A percentile compares a stretch with the other conserved stretches of the same genome.
These are phyloP conservation scores for Boletus speciosus DNA, from an alignment of 768 basidiomycete genomes.

Conservation along the genomic window DNA sequence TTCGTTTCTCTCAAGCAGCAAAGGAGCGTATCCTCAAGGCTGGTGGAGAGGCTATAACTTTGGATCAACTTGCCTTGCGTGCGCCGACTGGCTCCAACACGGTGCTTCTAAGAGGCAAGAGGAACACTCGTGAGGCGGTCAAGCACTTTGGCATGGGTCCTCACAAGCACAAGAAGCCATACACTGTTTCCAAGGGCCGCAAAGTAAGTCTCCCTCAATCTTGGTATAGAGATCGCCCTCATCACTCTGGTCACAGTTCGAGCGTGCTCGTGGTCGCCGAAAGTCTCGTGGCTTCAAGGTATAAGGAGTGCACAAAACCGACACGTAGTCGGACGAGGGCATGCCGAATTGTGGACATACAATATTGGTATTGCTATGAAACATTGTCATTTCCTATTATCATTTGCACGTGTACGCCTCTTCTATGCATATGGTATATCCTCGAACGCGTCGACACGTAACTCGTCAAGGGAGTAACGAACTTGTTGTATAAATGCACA, in stretches of 20 bases:
- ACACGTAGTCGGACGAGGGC: constrained; percentile 28
- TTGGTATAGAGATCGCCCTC: not conserved
- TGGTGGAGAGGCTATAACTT: constrained; percentile 90
- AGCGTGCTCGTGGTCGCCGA: constrained; percentile 97
- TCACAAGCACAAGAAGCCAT: constrained; percentile 98
- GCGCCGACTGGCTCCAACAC: constrained; percentile 96
- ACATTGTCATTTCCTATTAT: constrained; percentile 17
- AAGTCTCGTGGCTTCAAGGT: constrained; percentile 98
- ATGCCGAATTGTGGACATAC: constrained; percentile 30
- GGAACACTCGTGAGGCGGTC: constrained; percentile 90
- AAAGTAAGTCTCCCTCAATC: constrained; percentile 49
- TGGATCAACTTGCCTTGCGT: constrained; percentile 94
- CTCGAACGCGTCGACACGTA: constrained; percentile 5
- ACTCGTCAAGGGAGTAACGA: not conserved
- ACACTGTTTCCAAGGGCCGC: constrained; percentile 93
- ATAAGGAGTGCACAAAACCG: constrained; percentile 46
- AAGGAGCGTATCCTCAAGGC: constrained; percentile 94
- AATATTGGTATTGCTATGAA: constrained; percentile 30
- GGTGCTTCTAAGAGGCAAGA: constrained; percentile 86
- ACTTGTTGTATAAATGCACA: not conserved
- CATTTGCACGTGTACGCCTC: constrained; percentile 20
- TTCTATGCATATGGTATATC: constrained; percentile 26
- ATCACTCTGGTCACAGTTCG: constrained; percentile 57
- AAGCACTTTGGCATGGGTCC: constrained; percentile 99
- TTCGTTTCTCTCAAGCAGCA: constrained; percentile 90